Evolutionary conservation across 441 rosid species (phyloP), one percentile per base, ranked within the genome.

Genomic region (Populus trichocarpa): DNA sequence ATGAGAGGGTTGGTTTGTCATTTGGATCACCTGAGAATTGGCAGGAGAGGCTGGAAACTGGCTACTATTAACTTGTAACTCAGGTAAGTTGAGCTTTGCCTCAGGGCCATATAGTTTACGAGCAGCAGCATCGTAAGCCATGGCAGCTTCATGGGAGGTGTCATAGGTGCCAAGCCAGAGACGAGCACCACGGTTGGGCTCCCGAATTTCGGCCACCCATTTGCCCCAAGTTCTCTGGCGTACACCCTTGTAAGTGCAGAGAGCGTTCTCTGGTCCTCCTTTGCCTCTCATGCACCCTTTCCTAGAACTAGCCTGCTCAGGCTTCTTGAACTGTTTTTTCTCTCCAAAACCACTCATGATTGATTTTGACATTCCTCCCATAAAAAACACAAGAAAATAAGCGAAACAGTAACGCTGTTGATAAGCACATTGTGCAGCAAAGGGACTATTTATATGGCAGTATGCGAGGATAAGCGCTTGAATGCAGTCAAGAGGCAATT

Each of bases 221-320:
- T 95, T 95, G 22, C 99, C 99, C 99, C 99, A 95, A 20, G 99
- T 95, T 71, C 98, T 79, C 89, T 95, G 99, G 23, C 99, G 89
- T 50, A 95, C 99, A 23, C 98, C 99, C 80, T 93, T 95, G 85
- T 93, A 95, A 70, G 92, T 90, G 85, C 99, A 95, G 30, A 88
- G 80, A 33, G 95, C 93, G 77, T 95, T 95, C 82, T 95, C 98
- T 0, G 99, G 99, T 6, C 98, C 99, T 18, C 99, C 98, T 85
- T 95, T 95, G 20, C 99, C 98, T 83, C 97, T 84, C 98, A 93
- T 92, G 85, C 99, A 93, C 10, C 98, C 98, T 86, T 95, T 95
- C 67, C 98, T 90, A 0, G 98, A 91, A 69, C 97, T 91, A 22
- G 91, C 89, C 82, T 85, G 92, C 7, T 90, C 93, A 16, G 89